Evolutionary conservation across 192 early-diverging fungal genomes (phyloP).

Genomic region (Lunasporangiospora selenospora): DNA sequence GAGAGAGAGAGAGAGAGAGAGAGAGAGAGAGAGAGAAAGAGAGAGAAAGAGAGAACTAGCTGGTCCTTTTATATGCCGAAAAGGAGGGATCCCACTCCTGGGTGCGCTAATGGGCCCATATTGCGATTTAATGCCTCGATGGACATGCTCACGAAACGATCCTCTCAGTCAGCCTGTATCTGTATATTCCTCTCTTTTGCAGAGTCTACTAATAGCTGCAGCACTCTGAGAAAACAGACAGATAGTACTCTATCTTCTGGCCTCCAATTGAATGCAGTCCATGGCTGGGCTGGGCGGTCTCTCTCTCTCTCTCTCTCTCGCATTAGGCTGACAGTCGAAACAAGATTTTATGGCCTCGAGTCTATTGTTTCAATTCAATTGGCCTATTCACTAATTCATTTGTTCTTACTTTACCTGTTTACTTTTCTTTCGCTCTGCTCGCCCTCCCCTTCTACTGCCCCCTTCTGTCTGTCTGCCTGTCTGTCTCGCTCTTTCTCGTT

Average conservation of each 20-base stretch:
- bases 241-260: not conserved
- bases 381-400: not conserved
- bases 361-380: no score
- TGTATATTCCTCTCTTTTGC: no score
- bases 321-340: not conserved
- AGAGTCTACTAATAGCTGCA: no score
- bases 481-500: not conserved
- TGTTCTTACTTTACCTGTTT: not conserved
- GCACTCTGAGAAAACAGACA: no score
- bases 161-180: no score
- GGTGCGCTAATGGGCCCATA: no score
- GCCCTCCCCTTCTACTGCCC: not conserved
- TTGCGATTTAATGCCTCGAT: no score
- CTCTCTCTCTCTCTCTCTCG: not conserved
- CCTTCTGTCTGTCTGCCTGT: no score
- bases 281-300: not conserved
- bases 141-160: no score
- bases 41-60: constrained; percentile 5
- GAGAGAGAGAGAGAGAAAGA: constrained; percentile 2
- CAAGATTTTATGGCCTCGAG: no score
- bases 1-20: not conserved
- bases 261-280: not conserved
- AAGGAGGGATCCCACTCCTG: no score
- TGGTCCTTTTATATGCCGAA: not conserved
- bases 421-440: not conserved